Percentiles rank a stretch among this genome's conserved stretches.
These are phyloP conservation scores for Cordyceps javanica DNA, from an alignment of 2,329 filamentous ascomycete species.

Conservation along the genomic window DNA sequence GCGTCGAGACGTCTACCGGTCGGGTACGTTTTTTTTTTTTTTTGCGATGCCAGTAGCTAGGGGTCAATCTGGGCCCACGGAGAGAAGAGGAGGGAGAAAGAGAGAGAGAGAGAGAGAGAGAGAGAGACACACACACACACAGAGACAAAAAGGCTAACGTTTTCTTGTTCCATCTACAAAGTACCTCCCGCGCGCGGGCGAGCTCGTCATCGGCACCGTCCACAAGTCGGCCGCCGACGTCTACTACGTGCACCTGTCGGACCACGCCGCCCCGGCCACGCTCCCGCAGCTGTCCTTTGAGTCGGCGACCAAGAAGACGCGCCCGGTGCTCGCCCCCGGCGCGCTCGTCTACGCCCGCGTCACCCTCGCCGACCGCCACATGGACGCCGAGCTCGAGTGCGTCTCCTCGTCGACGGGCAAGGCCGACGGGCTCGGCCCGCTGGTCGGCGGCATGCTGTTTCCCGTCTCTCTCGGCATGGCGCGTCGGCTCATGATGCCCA, in stretches of 20 bases:
- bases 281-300: slow-evolving; percentile 92
- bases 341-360: slow-evolving; percentile 87
- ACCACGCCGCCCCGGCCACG: slow-evolving; percentile 56
- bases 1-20: slow-evolving; percentile 66
- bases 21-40: slow-evolving; percentile 47
- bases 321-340: slow-evolving; percentile 68
- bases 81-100: background rate
- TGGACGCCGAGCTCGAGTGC: slow-evolving; percentile 87
- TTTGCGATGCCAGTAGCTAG: no score
- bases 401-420: slow-evolving; percentile 82
- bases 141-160: background rate
- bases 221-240: slow-evolving; percentile 68
- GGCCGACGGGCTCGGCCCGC: slow-evolving; percentile 75
- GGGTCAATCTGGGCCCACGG: slow-evolving; percentile 12
- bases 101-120: background rate
- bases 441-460: slow-evolving; percentile 83
- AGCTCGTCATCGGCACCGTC: slow-evolving; percentile 84
- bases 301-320: slow-evolving; percentile 83
- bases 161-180: no score
- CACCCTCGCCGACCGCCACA: slow-evolving; percentile 67
- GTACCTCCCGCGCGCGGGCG: slow-evolving; percentile 74
- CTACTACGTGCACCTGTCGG: slow-evolving; percentile 73
- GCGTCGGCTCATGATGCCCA: slow-evolving; percentile 64
- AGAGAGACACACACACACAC: no score
- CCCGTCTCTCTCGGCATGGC: slow-evolving; percentile 74